A percentile compares a stretch with the other conserved stretches of the same genome.
Conservation (phyloP, 371 early-diverging fungal genomes). For the Mortierella sp. region DNA sequence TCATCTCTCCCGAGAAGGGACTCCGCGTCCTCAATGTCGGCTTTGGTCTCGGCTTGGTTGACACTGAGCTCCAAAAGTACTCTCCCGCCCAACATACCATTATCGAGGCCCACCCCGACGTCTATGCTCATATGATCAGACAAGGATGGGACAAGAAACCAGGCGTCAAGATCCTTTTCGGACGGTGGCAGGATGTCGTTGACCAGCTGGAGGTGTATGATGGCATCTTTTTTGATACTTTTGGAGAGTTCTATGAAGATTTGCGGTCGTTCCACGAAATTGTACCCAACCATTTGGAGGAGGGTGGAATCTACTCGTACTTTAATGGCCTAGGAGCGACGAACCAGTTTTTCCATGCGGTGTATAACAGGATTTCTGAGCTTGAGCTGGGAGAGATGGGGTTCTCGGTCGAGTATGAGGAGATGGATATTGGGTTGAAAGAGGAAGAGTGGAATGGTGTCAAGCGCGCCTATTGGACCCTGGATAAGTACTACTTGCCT, state of each 20-base stretch:
- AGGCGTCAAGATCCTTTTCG: constrained; percentile 90
- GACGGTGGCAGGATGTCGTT: constrained; percentile 95
- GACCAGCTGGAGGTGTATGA: constrained; percentile 81
- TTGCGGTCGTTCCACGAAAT: constrained; percentile 89
- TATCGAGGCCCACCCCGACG: constrained; percentile 98
- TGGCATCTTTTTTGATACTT: constrained; percentile 96
- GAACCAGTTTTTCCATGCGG: constrained; percentile 95
- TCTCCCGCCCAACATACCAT: constrained; percentile 87
- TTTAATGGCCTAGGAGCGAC: constrained; percentile 97
- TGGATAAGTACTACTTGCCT: constrained; percentile 86
- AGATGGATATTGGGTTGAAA: constrained; percentile 78
- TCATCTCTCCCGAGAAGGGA: constrained; percentile 80
- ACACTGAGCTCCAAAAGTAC: constrained; percentile 82
- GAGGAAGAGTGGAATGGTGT: constrained; percentile 95
- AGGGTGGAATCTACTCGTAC: constrained; percentile 90
- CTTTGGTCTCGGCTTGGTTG: constrained; percentile 96
- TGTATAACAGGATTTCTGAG: constrained; percentile 89
- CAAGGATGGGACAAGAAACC: constrained; percentile 90
- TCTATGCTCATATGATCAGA: constrained; percentile 88
- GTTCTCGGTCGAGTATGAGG: constrained; percentile 78
- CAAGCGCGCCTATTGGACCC: constrained; percentile 86
- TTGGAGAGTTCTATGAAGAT: constrained; percentile 95
- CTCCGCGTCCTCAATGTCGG: constrained; percentile 84
- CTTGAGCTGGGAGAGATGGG: constrained; percentile 88
- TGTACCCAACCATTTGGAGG: constrained; percentile 83